Conservation (phyloP, 305 asterid genomes). For the Striga hermonthica region DNA sequence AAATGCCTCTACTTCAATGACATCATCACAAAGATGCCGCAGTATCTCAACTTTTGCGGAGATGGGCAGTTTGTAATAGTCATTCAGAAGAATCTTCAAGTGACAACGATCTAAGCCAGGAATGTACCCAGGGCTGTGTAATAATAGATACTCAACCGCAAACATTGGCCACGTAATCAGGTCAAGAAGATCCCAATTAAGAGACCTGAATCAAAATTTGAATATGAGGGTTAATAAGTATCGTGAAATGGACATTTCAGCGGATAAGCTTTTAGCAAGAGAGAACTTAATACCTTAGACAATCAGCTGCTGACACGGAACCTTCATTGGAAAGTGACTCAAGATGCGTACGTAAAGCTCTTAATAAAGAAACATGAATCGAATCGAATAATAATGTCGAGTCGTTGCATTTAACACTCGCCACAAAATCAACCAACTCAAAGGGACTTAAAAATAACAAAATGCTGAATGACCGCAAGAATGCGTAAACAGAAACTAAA, state of each 20-base stretch:
- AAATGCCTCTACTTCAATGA: slow-evolving; percentile 64
- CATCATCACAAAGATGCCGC: slow-evolving; percentile 85
- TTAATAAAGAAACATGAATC: slow-evolving; percentile 72
- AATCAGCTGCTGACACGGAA: slow-evolving; percentile 52
- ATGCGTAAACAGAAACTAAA: slow-evolving; percentile 67
- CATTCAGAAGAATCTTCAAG: slow-evolving; percentile 54
- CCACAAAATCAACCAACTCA: slow-evolving; percentile 66
- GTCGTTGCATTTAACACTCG: slow-evolving; percentile 51
- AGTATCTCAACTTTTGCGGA: slow-evolving; percentile 73
- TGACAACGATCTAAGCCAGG: slow-evolving; percentile 57
- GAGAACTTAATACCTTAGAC: slow-evolving; percentile 64
- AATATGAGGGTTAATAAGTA: slow-evolving; percentile 32
- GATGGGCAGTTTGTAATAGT: slow-evolving; percentile 63
- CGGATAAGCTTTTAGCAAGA: slow-evolving; percentile 23
- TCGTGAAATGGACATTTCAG: slow-evolving; percentile 17
- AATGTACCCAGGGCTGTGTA: slow-evolving; percentile 61
- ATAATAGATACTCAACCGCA: slow-evolving; percentile 70
- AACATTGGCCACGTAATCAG: slow-evolving; percentile 90
- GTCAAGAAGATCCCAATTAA: slow-evolving; percentile 90
- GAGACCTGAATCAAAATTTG: slow-evolving; percentile 54
- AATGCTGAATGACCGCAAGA: slow-evolving; percentile 87
- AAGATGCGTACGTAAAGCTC: slow-evolving; percentile 68
- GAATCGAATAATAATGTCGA: slow-evolving; percentile 71
- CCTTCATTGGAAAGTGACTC: slow-evolving; percentile 65
- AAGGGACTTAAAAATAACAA: slow-evolving; percentile 83